Base-by-base conservation (phyloP, 225 moss, liverwort and hornwort genomes). In the Takakia lepidozioides region DNA sequence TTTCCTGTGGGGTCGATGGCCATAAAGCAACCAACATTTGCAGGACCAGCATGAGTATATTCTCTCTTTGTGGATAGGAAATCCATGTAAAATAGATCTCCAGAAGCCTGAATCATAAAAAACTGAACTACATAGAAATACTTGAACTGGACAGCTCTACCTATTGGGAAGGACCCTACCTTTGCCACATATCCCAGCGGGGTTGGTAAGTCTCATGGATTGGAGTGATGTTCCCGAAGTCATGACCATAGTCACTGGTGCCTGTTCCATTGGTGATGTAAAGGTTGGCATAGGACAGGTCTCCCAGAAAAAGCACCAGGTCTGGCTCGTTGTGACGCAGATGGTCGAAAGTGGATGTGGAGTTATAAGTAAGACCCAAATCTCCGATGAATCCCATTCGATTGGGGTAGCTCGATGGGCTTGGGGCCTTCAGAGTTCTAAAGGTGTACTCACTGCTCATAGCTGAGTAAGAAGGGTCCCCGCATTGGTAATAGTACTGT, bases 161-260 rank as follows among this genome's bases (percentile, higher is more conserved):
- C n/a, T n/a, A n/a, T n/a, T n/a, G n/a, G n/a, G n/a, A n/a, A n/a
- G n/a, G n/a, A n/a, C n/a, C n/a, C n/a, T 66, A 89, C 93, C 93
- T 75, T 64, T 87, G 84, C 95, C 95, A 95, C 66, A 87, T 70
- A 46, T 95, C 95, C 95, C 90, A 95, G 63, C 87, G 73, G 47
- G 95, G 95, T 71, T 90, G 90, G 52, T 95, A 95, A 3, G 90
- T 95, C 76, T 95, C 87, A 27, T 83, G 95, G 9, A 66, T 85
- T 41, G 90, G 95, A 52, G 95, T 80, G 17, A 15, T 9, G 2
- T 86, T 57, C 28, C 82, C 82, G 66, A 90, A 95, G 14, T 76
- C 48, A 4, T 2, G 16, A 14, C 66, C 57, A 34, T 84, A 95
- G 27, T 87, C 82, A 24, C 43, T 46, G 23, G 67, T 37, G 5